Evolutionary conservation across 768 basidiomycete genomes (phyloP).

Genomic region (Obba rivulosa): DNA sequence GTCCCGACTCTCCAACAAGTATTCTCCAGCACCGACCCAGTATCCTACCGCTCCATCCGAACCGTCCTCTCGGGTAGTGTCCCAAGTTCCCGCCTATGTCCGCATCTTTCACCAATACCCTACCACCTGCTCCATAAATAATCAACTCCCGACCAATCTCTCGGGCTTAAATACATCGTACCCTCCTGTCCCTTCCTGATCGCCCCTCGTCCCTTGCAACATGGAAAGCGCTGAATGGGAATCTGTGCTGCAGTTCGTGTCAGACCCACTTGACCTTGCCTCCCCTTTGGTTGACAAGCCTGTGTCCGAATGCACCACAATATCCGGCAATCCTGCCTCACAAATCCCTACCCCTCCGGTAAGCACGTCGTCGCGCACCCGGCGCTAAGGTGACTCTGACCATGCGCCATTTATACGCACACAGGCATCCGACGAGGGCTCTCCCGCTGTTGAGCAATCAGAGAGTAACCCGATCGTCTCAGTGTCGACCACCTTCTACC

Average conservation of each 20-base stretch:
- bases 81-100: no score
- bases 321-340: not conserved
- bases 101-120: no score
- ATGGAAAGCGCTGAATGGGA: constrained; percentile 23
- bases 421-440: constrained; percentile 11
- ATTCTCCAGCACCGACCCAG: no score
- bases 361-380: not conserved
- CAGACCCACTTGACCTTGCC: constrained; percentile 12
- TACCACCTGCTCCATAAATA: no score
- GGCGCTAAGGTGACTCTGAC: not conserved
- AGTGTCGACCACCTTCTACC: constrained; percentile 79
- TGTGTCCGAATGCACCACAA: not conserved
- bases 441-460: constrained; percentile 6
- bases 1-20: no score
- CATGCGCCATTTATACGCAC: not conserved
- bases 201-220: not conserved
- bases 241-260: constrained; percentile 20
- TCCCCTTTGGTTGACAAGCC: constrained; percentile 16
- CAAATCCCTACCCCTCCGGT: constrained; percentile 22
- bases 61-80: no score
- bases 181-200: not conserved
- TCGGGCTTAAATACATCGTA: not conserved
- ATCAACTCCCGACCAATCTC: no score
- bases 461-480: constrained; percentile 47
- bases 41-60: no score